Evolutionary conservation across 2,329 filamentous ascomycete species (phyloP).

Genomic region (Amauroascus niger): DNA sequence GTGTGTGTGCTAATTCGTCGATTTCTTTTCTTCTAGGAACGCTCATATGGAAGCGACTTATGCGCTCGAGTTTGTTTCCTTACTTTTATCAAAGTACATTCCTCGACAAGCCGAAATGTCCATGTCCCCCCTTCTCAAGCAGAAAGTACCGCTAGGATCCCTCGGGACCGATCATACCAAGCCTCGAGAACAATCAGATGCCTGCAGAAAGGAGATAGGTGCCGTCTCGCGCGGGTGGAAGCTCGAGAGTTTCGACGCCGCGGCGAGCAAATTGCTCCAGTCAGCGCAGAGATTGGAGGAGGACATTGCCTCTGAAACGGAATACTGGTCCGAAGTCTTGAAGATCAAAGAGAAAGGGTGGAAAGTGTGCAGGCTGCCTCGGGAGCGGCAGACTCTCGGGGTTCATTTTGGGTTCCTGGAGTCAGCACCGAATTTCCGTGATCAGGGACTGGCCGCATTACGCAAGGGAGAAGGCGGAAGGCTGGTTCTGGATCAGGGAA

Average conservation of each 20-base stretch:
- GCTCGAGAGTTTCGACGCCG: conserved; percentile 63
- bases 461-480: conserved; percentile 63
- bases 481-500: conserved; percentile 60
- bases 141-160: conserved; percentile 63
- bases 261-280: conserved; percentile 62
- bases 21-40: conserved; percentile 25
- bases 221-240: conserved; percentile 60
- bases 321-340: conserved; percentile 81
- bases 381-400: conserved; percentile 62
- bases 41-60: conserved; percentile 46
- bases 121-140: conserved; percentile 60
- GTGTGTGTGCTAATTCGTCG: conserved; percentile 11
- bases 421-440: conserved; percentile 49
- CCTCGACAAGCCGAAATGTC: conserved; percentile 60
- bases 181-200: conserved; percentile 49
- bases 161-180: conserved; percentile 59
- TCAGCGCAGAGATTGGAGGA: conserved; percentile 63
- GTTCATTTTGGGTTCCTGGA: conserved; percentile 87
- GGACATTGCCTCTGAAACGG: conserved; percentile 69
- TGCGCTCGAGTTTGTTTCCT: conserved; percentile 71
- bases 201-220: conserved; percentile 46
- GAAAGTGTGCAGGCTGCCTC: conserved; percentile 69
- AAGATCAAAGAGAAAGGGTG: conserved; percentile 75
- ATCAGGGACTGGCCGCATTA: conserved; percentile 72
- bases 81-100: conserved; percentile 72